Evolutionary conservation across 441 rosid genomes (phyloP).

Genomic region (Bocquillonia castaneifolia): DNA sequence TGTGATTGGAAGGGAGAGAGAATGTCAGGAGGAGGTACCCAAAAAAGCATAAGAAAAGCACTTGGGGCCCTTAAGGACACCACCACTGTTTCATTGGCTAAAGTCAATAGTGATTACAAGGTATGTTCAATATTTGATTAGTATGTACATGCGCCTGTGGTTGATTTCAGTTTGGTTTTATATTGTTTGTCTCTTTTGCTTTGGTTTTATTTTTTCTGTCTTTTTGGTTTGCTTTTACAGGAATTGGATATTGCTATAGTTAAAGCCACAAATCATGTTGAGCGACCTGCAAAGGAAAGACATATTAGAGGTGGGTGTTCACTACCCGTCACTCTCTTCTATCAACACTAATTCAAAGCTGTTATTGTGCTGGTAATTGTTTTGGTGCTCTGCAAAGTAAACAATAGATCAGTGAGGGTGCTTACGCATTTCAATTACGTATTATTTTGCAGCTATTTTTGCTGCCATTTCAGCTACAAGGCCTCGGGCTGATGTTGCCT

Average conservation of each 20-base stretch:
- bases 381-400: slow-evolving; percentile 3
- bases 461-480: slow-evolving; percentile 88
- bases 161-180: not conserved
- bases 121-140: slow-evolving; percentile 24
- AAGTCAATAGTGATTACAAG: slow-evolving; percentile 95
- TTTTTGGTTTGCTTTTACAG: slow-evolving; percentile 32
- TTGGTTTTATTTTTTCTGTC: not conserved
- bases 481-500: slow-evolving; percentile 98
- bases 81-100: slow-evolving; percentile 93
- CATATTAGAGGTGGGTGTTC: slow-evolving; percentile 62
- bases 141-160: not conserved
- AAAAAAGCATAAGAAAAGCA: slow-evolving; percentile 85
- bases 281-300: slow-evolving; percentile 81
- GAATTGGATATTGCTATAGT: slow-evolving; percentile 93
- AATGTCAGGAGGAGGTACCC: slow-evolving; percentile 90
- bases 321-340: not conserved
- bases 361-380: not conserved
- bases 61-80: slow-evolving; percentile 96
- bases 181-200: slow-evolving; percentile 17
- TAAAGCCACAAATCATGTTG: slow-evolving; percentile 87
- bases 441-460: slow-evolving; percentile 66
- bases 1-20: slow-evolving; percentile 37
- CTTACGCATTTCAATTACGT: slow-evolving; percentile 14
- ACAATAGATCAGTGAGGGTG: slow-evolving; percentile 5
- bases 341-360: not conserved